phyloP scores from a whole-genome alignment of 2,329 filamentous ascomycete species.

The Chrysoporthe cubensis region DNA sequence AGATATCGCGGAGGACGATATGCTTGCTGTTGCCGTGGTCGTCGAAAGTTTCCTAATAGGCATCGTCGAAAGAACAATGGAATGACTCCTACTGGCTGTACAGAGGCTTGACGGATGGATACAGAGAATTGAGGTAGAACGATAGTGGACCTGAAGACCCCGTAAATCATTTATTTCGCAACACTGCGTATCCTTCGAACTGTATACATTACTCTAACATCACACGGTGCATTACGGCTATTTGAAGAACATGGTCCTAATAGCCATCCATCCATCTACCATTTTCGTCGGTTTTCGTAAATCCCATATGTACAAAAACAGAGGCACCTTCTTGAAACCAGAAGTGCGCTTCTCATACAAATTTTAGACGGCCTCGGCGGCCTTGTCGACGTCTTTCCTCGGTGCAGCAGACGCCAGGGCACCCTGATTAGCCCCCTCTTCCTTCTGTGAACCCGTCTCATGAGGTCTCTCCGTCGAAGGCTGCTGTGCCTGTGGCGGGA shows the following conservation, averaged over 20 bases:
- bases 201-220: background rate
- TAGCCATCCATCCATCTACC: background rate
- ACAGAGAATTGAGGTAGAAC: background rate
- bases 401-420: constrained; percentile 28
- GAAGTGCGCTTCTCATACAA: background rate
- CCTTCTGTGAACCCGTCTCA: constrained; percentile 20
- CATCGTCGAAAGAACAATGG: too few relatives aligned
- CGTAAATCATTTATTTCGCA: background rate
- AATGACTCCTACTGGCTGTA: too few relatives aligned
- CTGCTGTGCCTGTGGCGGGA: constrained; percentile 32
- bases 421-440: constrained; percentile 15
- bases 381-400: constrained; percentile 31
- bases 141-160: background rate
- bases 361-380: constrained; percentile 32
- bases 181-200: background rate
- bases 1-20: too few relatives aligned
- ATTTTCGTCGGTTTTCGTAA: too few relatives aligned
- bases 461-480: background rate
- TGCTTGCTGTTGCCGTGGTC: too few relatives aligned
- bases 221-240: background rate
- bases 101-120: too few relatives aligned
- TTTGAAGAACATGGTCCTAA: background rate
- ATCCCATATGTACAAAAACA: too few relatives aligned
- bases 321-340: too few relatives aligned
- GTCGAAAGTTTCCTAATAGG: too few relatives aligned